These are phyloP conservation scores for Hirschioporus abietinus DNA, from an alignment of 768 basidiomycete species.

Conservation along the genomic window DNA sequence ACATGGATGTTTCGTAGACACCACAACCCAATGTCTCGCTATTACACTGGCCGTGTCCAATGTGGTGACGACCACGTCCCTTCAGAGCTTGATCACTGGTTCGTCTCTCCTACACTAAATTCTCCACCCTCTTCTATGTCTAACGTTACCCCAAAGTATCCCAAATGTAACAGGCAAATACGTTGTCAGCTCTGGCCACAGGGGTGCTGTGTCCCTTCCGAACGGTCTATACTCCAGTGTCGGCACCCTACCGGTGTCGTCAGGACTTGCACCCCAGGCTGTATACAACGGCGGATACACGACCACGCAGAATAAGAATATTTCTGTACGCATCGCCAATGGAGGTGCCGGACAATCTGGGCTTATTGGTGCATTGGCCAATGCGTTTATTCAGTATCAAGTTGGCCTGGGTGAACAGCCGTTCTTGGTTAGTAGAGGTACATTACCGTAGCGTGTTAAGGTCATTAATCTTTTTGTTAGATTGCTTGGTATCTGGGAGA, in stretches of 20 bases:
- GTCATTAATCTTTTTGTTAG: slow-evolving; percentile 20
- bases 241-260: not conserved
- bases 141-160: not conserved
- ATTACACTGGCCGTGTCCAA: no score
- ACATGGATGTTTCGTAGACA: no score
- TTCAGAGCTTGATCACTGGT: no score
- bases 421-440: slow-evolving; percentile 31
- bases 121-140: not conserved
- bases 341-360: slow-evolving; percentile 51
- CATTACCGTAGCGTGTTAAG: not conserved
- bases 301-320: slow-evolving; percentile 23
- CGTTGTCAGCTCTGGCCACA: not conserved
- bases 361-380: slow-evolving; percentile 41
- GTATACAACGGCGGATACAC: slow-evolving; percentile 38
- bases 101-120: no score
- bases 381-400: slow-evolving; percentile 38
- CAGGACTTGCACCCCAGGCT: slow-evolving; percentile 13
- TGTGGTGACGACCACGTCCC: no score
- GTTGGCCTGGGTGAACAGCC: slow-evolving; percentile 25
- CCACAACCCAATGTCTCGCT: no score
- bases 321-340: slow-evolving; percentile 42
- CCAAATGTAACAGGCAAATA: not conserved
- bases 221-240: not conserved
- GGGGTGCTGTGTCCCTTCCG: not conserved
- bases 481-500: slow-evolving; percentile 55